These are phyloP conservation scores for Jamesozyma spencerorum DNA, from an alignment of 805 yeast species.

Conservation along the genomic window DNA sequence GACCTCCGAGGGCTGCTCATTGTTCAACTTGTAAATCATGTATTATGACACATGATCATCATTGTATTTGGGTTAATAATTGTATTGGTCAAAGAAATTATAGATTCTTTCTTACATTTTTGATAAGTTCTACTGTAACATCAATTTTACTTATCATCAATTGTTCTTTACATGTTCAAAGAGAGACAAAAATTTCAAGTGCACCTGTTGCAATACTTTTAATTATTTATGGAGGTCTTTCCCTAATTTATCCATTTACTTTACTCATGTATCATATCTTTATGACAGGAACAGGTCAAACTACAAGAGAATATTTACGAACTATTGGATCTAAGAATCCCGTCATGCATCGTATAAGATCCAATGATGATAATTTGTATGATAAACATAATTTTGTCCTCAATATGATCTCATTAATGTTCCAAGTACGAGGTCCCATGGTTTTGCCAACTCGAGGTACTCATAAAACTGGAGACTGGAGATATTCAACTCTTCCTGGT, in stretches of 20 bases:
- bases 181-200: constrained; percentile 6
- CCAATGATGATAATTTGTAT: constrained; percentile 30
- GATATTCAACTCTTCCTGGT: constrained; percentile 16
- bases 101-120: constrained; percentile 46
- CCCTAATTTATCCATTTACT: constrained; percentile 46
- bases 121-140: constrained; percentile 32
- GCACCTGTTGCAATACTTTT: constrained; percentile 42
- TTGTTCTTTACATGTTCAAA: constrained; percentile 17
- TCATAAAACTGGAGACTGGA: constrained; percentile 31
- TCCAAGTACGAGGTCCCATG: constrained; percentile 34
- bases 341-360: constrained; percentile 17
- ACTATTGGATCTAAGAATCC: constrained; percentile 32
- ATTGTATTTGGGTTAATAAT: constrained; percentile 60
- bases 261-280: constrained; percentile 46
- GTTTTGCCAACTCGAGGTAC: constrained; percentile 26
- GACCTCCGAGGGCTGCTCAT: constrained; percentile 70
- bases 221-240: constrained; percentile 39
- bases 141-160: constrained; percentile 22
- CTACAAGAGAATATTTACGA: constrained; percentile 66
- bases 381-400: constrained; percentile 24
- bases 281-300: constrained; percentile 47
- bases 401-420: constrained; percentile 30
- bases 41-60: constrained; percentile 56
- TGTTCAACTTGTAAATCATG: constrained; percentile 65
- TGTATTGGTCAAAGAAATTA: constrained; percentile 73